phyloP scores from a whole-genome alignment of 192 early-diverging fungal genomes.

The Blastocladiella britannica region DNA sequence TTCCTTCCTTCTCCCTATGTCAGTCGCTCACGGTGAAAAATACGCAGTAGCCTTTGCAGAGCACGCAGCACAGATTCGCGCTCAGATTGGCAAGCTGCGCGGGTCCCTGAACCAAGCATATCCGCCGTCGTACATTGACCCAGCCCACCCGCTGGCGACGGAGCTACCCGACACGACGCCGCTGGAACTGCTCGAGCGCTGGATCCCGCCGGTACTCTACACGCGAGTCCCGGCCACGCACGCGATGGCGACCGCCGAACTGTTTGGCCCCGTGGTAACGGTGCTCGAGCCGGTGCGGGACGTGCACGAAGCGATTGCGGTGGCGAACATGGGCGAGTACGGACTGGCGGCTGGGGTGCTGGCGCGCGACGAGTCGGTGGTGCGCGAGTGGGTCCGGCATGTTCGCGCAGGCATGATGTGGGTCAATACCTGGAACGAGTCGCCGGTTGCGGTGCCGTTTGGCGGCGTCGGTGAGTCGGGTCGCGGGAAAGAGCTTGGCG shows the following conservation, averaged over 20 bases:
- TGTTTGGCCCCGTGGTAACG: constrained; percentile 36
- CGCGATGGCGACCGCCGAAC: constrained; percentile 23
- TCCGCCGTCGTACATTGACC: background rate
- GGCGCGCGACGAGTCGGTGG: constrained; percentile 15
- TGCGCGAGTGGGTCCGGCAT: constrained; percentile 17
- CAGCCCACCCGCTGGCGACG: background rate
- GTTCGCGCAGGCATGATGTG: constrained; percentile 28
- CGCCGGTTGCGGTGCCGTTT: constrained; percentile 32
- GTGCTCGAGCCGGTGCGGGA: constrained; percentile 25
- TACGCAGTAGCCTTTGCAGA: background rate
- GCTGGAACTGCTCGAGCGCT: too few relatives aligned
- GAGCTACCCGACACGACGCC: background rate
- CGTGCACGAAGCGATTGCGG: constrained; percentile 22
- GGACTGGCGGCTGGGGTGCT: constrained; percentile 34
- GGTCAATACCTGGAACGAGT: constrained; percentile 36
- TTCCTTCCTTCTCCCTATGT: too few relatives aligned
- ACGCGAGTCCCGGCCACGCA: background rate
- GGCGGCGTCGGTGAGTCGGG: constrained; percentile 38
- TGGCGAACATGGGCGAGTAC: constrained; percentile 25
- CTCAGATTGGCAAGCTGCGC: background rate
- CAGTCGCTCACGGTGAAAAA: too few relatives aligned
- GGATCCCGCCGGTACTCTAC: background rate
- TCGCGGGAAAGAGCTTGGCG: constrained; percentile 33
- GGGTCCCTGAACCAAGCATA: background rate
- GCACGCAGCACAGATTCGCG: too few relatives aligned